These are phyloP conservation scores for Debaryomyces coudertii DNA, from an alignment of 1,139 yeast genomes.

Conservation along the genomic window DNA sequence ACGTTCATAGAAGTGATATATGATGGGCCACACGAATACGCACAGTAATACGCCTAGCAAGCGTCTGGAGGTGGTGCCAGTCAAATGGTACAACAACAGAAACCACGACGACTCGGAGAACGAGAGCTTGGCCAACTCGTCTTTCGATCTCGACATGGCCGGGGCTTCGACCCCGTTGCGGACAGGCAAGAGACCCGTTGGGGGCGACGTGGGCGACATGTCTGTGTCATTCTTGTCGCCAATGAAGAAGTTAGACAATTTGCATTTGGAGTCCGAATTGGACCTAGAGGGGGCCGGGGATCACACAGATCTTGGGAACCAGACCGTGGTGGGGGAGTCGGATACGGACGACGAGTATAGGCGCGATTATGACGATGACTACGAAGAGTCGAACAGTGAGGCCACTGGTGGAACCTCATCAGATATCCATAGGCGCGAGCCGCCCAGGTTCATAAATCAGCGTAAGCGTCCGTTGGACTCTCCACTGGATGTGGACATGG, in stretches of 20 bases:
- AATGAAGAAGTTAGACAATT: conserved; percentile 33
- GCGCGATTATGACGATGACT: neutral
- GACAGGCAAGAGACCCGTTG: conserved; percentile 14
- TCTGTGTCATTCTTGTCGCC: conserved; percentile 42
- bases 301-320: conserved; percentile 13
- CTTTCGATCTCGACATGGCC: conserved; percentile 28
- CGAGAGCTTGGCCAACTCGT: conserved; percentile 13
- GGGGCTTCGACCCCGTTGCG: conserved; percentile 42
- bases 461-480: conserved; percentile 16
- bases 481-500: conserved; percentile 26
- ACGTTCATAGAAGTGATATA: conserved; percentile 3
- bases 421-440: conserved; percentile 14
- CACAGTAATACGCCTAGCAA: conserved; percentile 5
- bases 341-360: conserved; percentile 12
- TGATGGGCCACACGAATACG: conserved; percentile 5
- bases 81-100: conserved; percentile 17
- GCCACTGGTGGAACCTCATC: conserved; percentile 11
- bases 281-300: neutral
- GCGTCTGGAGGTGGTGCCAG: neutral
- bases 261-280: conserved; percentile 26
- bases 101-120: conserved; percentile 24
- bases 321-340: conserved; percentile 2
- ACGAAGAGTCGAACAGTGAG: conserved; percentile 12
- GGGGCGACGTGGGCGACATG: conserved; percentile 14
- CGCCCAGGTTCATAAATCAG: conserved; percentile 16